Conservation (phyloP, 2,329 filamentous ascomycete species). For the Huntiella decipiens region DNA sequence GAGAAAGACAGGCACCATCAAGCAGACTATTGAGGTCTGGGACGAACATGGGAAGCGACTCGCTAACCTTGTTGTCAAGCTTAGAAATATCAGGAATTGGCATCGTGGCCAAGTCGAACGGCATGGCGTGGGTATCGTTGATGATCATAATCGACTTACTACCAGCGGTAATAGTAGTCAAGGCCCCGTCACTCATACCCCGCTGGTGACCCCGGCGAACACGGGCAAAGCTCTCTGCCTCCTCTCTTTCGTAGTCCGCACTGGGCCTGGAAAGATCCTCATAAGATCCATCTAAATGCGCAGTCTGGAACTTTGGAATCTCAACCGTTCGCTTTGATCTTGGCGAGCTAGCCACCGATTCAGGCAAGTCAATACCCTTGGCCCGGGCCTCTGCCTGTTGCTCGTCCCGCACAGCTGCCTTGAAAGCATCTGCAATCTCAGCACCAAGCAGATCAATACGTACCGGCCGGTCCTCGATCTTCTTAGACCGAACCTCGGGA, state of each 20-base stretch:
- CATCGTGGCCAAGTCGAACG: conserved; percentile 31
- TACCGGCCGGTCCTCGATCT: conserved; percentile 28
- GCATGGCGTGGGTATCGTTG: conserved; percentile 36
- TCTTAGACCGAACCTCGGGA: conserved; percentile 30
- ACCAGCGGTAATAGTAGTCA: conserved; percentile 59
- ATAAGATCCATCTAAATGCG: conserved; percentile 23
- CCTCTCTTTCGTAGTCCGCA: too few species aligned
- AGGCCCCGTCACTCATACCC: conserved; percentile 33
- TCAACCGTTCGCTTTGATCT: background rate
- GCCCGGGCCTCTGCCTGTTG: conserved; percentile 17
- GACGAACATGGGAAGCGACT: conserved; percentile 28
- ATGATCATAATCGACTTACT: conserved; percentile 84
- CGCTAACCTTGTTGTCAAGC: conserved; percentile 29
- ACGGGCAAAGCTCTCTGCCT: background rate
- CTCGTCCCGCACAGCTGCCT: conserved; percentile 52
- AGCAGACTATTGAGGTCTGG: conserved; percentile 23
- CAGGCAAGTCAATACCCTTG: background rate
- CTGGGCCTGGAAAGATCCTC: conserved; percentile 23
- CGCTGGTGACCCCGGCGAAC: conserved; percentile 15
- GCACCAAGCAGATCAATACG: conserved; percentile 73
- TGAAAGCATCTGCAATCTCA: conserved; percentile 59
- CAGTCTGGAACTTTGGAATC: background rate
- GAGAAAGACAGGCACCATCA: conserved; percentile 9
- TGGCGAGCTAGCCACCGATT: background rate
- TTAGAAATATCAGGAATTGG: conserved; percentile 29